These are phyloP conservation scores for Penicillium expansum DNA, from an alignment of 2,329 filamentous ascomycete species.

Conservation along the genomic window DNA sequence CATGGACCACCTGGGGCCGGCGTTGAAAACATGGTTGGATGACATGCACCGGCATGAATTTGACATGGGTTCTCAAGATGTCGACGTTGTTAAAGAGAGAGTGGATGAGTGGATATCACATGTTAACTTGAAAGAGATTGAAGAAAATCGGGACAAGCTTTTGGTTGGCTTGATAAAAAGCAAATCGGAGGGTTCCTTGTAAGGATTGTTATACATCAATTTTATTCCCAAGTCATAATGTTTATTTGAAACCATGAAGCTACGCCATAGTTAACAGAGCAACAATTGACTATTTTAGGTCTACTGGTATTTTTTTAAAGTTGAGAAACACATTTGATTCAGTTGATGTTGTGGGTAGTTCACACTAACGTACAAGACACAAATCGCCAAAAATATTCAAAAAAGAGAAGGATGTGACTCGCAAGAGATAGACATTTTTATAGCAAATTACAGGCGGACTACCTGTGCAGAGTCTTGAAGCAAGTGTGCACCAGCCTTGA, in stretches of 20 bases:
- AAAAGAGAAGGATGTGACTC: not conserved
- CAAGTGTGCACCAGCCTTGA: not conserved
- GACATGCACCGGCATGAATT: constrained; percentile 15
- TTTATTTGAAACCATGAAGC: too few species aligned
- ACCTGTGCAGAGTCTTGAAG: not conserved
- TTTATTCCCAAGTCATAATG: too few species aligned
- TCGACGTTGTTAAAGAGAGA: not conserved
- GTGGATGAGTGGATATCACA: constrained; percentile 7
- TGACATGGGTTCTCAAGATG: not conserved
- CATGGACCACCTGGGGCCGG: constrained; percentile 16
- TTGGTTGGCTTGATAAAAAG: not conserved
- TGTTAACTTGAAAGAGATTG: constrained; percentile 2
- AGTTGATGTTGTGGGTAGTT: not conserved
- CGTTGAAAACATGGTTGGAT: constrained; percentile 13
- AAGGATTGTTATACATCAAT: too few species aligned
- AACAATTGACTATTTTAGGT: not conserved
- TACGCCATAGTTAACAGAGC: not conserved
- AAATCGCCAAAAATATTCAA: not conserved
- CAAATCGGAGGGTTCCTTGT: not conserved
- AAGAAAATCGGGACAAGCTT: not conserved
- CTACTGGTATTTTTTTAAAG: not conserved
- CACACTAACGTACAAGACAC: not conserved
- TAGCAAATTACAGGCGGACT: not conserved
- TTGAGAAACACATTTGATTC: not conserved
- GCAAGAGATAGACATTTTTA: not conserved